Percentiles rank a stretch among this genome's conserved stretches.
phyloP scores from a whole-genome alignment of 2,329 filamentous ascomycete species.

The Diaporthe sp. region DNA sequence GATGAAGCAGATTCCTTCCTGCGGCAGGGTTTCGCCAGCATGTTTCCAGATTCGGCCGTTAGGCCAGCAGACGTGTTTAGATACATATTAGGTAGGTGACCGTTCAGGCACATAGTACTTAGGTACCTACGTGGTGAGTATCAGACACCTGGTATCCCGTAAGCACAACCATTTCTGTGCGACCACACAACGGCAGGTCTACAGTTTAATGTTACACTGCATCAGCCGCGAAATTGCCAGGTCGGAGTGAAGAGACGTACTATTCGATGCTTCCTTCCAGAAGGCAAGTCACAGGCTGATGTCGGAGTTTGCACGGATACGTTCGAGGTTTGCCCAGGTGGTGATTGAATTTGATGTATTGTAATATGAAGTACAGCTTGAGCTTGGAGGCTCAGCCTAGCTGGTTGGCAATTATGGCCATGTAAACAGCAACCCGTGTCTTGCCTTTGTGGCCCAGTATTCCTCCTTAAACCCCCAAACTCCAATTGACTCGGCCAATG shows the following conservation, averaged over 20 bases:
- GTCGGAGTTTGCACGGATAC: background rate
- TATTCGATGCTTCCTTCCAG: background rate
- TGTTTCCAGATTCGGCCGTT: background rate
- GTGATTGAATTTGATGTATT: slow-evolving; percentile 1
- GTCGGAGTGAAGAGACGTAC: background rate
- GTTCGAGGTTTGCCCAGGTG: background rate
- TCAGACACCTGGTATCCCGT: background rate
- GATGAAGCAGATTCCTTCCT: background rate
- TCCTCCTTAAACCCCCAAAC: background rate
- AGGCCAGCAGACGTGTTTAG: background rate
- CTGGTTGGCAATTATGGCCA: slow-evolving; percentile 10
- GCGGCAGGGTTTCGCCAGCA: background rate
- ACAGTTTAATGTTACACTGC: background rate
- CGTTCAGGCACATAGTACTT: background rate
- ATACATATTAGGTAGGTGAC: background rate
- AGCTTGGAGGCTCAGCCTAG: slow-evolving; percentile 2
- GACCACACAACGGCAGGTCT: background rate
- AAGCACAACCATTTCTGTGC: background rate
- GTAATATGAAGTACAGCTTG: slow-evolving; percentile 18
- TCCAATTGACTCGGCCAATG: background rate
- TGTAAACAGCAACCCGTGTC: slow-evolving; percentile 4
- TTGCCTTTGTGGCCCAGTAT: slow-evolving; percentile 9
- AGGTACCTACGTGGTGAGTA: too few relatives aligned
- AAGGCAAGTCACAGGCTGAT: background rate
- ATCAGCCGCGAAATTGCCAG: background rate